Evolutionary conservation across 257 asterid species (phyloP), one percentile per base, ranked within the genome.

Genomic region (Asclepias syriaca): DNA sequence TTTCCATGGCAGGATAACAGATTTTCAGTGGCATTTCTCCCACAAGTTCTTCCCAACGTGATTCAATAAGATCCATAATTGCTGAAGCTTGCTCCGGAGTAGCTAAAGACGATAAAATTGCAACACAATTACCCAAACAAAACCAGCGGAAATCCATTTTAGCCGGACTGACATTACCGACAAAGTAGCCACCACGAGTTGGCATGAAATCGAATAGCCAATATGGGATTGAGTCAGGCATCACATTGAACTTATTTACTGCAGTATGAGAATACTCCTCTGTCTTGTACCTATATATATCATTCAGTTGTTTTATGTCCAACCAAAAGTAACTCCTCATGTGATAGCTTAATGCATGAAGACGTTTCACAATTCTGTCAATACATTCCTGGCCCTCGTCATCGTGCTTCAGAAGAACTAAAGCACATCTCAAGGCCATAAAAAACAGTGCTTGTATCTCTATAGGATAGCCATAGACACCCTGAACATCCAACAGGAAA

Each of bases 161-260:
- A 4, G 97, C 95, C 3, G 96, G 97, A 81, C 97, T 92, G 7
- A 92, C 96, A 65, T 92, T 92, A 56, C 98, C 98, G 0, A 92
- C 86, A 79, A 92, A 92, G 70, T 92, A 92, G 16, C 98, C 98
- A 0, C 98, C 98, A 3, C 82, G 89, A 14, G 78, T 87, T 51
- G 98, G 98, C 96, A 92, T 88, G 89, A 92, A 92, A 73, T 92
- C 96, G 2, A 92, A 92, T 75, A 92, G 88, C 98, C 98, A 89
- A 46, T 92, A 94, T 0, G 96, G 94, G 58, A 92, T 89, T 15
- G 98, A 92, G 63, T 89, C 97, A 4, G 97, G 97, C 85, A 92
- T 92, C 48, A 92, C 97, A 10, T 92, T 92, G 78, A 92, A 92
- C 88, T 92, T 92, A 77, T 92, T 92, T 46, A 92, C 97, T 0